phyloP scores from a whole-genome alignment of 169 alveolate species.

The Cryptosporidium xiaoi region DNA sequence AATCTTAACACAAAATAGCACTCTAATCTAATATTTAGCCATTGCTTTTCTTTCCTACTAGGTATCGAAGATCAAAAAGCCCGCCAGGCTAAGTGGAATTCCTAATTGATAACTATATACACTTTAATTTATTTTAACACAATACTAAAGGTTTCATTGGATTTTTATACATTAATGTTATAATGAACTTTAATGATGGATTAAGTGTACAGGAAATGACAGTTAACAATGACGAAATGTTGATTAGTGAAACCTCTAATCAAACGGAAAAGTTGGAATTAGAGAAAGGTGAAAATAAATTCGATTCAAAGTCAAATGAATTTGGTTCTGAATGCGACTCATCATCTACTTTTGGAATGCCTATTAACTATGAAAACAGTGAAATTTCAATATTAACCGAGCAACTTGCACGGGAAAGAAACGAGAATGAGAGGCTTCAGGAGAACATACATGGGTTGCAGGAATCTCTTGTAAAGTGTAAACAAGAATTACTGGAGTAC shows the following conservation, averaged over 20 bases:
- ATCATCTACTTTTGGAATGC: background rate
- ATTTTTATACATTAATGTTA: background rate
- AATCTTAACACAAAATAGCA: too few relatives aligned
- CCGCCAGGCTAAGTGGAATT: too few relatives aligned
- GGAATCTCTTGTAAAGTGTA: slow-evolving; percentile 40
- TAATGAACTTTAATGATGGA: slow-evolving; percentile 35
- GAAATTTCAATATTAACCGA: slow-evolving; percentile 34
- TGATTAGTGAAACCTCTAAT: background rate
- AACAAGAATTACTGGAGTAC: slow-evolving; percentile 38
- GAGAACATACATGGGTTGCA: slow-evolving; percentile 32
- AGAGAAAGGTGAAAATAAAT: background rate
- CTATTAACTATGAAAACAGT: background rate
- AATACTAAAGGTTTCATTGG: too few relatives aligned
- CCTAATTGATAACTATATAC: too few relatives aligned
- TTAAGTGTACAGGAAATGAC: slow-evolving; percentile 18
- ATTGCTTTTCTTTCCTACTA: too few relatives aligned
- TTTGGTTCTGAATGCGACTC: background rate
- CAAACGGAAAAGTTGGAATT: background rate
- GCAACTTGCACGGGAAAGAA: slow-evolving; percentile 54
- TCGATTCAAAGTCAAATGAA: background rate
- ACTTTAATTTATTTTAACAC: too few relatives aligned
- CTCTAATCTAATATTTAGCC: too few relatives aligned
- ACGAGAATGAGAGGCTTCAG: slow-evolving; percentile 65
- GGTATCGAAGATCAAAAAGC: too few relatives aligned
- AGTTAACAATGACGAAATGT: background rate